Base-by-base conservation (phyloP, 2,329 filamentous ascomycete species). In the Cercospora janseana region DNA sequence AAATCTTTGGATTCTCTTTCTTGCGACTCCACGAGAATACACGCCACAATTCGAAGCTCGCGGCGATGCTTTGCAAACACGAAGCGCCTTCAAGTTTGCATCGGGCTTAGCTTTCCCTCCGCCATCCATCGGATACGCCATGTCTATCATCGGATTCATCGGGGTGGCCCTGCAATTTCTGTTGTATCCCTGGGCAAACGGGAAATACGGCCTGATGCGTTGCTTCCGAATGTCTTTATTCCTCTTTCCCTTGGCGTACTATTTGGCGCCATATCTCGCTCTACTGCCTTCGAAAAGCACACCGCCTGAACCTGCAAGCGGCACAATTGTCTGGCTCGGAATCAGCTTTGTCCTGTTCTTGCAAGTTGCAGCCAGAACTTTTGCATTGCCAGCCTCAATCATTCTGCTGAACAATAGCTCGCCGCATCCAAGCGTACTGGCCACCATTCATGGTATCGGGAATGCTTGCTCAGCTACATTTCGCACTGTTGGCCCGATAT, bases 21-120 rank as follows among this genome's bases (percentile, higher is more conserved):
- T 91, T 37, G 88, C 87, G 1, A 86, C 85, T 0, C 83, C 85
- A 0, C 82, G 84, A 37, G 61, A 65, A 31, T 69, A 63, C 49
- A 53, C 81, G 1, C 40, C 48, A 23, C 59, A 62, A 63, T 59
- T 60, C 53, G 62, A 48, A 59, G 58, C 67, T 35, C 32, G 57
- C 21, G 54, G 60, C 32, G 31, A 32, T n/a, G 29, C 43, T 12
- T 49, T 68, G 60, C 58, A 67, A 54, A 32, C 51, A 4, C 54
- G 63, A 29, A 60, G 61, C 42, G 55, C 82, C 0, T 81, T 86
- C 62, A 69, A 77, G 54, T 90, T 86, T 58, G 78, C 79, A 0
- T 87, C 88, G 21, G 88, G 88, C 2, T 75, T 93, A 0, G 86
- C 86, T n/a, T 77, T 93, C 45, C 79, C 80, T 0, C 83, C 87